A percentile compares a stretch with the other conserved stretches of the same genome.
Evolutionary conservation across 768 basidiomycete genomes (phyloP).

Genomic region (Atractiella rhizophila): DNA sequence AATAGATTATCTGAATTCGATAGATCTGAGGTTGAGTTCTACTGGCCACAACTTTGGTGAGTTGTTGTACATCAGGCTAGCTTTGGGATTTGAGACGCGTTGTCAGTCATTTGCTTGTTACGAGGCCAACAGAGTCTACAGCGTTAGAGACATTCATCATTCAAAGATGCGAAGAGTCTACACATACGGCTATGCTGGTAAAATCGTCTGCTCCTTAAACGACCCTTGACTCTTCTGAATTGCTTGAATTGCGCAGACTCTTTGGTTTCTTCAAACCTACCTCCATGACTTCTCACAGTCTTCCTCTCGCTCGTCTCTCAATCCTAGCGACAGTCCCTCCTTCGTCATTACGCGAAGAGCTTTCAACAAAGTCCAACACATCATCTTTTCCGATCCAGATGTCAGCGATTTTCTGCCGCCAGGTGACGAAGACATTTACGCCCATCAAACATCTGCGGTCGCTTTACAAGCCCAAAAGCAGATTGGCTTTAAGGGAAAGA

Average conservation of each 20-base stretch:
- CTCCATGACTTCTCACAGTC: slow-evolving; percentile 45
- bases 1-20: slow-evolving; percentile 24
- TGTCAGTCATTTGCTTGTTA: slow-evolving; percentile 69
- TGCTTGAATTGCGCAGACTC: slow-evolving; percentile 32
- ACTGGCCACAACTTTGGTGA: slow-evolving; percentile 28
- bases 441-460: slow-evolving; percentile 46
- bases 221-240: background rate
- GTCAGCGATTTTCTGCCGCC: too few species aligned
- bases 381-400: slow-evolving; percentile 84
- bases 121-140: slow-evolving; percentile 66
- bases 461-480: background rate
- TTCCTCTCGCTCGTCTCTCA: slow-evolving; percentile 15
- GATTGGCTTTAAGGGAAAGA: background rate
- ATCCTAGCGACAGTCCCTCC: slow-evolving; percentile 42
- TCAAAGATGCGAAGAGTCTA: slow-evolving; percentile 63
- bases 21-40: slow-evolving; percentile 27
- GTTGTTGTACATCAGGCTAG: slow-evolving; percentile 15
- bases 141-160: slow-evolving; percentile 87
- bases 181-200: slow-evolving; percentile 85
- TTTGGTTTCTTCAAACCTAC: slow-evolving; percentile 97
- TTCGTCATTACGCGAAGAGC: slow-evolving; percentile 80
- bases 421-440: too few species aligned
- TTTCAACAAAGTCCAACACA: slow-evolving; percentile 73
- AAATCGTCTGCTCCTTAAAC: background rate
- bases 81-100: slow-evolving; percentile 8